Conservation (phyloP, 2,329 filamentous ascomycete genomes). For the Thelonectria rubi region DNA sequence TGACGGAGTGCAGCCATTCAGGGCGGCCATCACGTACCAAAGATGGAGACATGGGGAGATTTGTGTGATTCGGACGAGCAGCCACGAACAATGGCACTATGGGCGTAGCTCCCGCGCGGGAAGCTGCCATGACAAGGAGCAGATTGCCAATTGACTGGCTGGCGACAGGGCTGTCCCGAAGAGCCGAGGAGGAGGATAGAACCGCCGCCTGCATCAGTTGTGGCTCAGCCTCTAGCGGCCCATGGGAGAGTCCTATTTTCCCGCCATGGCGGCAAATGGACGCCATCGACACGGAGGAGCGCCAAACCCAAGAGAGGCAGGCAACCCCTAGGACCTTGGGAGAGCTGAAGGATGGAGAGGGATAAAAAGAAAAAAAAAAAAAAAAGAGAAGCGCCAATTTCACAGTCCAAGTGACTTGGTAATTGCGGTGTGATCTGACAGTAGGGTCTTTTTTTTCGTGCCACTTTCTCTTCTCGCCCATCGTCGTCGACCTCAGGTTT, state of each 20-base stretch:
- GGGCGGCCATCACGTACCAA: background rate
- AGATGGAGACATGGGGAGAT: background rate
- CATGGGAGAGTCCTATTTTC: background rate
- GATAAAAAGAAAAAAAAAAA: background rate
- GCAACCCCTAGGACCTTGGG: too few relatives aligned
- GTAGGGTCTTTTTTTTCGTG: slow-evolving; percentile 9
- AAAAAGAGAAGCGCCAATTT: background rate
- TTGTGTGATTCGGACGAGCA: background rate
- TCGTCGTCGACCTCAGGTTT: slow-evolving; percentile 21
- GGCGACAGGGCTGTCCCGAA: background rate
- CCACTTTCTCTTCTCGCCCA: background rate
- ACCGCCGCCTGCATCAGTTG: background rate
- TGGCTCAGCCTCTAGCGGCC: too few relatives aligned
- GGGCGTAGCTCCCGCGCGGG: background rate
- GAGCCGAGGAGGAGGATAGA: background rate
- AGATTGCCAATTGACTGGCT: background rate
- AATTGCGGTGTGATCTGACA: background rate
- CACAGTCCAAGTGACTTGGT: background rate
- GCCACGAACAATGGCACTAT: background rate
- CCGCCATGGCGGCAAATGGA: too few relatives aligned
- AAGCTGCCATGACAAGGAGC: too few relatives aligned
- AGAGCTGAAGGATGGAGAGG: background rate
- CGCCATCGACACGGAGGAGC: too few relatives aligned
- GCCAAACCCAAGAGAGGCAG: too few relatives aligned
- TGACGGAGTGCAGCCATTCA: background rate